phyloP scores from a whole-genome alignment of 2,329 filamentous ascomycete species.

The Colletotrichum lini region DNA sequence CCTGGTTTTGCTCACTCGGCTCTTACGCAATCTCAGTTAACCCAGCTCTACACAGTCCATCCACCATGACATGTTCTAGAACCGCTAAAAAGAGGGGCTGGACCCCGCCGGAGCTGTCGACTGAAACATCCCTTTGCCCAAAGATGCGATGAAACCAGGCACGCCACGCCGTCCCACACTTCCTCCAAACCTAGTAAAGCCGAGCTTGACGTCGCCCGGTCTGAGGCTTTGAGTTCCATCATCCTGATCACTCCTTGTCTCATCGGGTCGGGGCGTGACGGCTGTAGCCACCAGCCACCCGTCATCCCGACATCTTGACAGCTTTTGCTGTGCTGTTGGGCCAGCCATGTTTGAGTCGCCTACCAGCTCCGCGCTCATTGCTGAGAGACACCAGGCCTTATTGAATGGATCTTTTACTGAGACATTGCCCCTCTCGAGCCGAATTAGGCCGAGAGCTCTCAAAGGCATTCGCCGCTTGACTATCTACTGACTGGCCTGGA shows the following conservation, averaged over 20 bases:
- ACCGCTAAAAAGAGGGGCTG: not conserved
- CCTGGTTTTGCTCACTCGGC: not conserved
- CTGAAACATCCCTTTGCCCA: constrained; percentile 26
- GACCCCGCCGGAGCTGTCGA: not conserved
- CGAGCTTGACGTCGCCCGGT: not conserved
- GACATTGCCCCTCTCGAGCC: not conserved
- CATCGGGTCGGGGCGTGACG: not conserved
- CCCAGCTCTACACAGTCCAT: not conserved
- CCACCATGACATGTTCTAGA: constrained; percentile 1
- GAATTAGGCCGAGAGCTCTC: not conserved
- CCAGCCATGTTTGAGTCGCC: not conserved
- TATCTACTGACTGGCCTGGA: not conserved
- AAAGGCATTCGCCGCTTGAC: not conserved
- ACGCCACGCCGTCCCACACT: constrained; percentile 9
- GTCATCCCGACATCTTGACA: not conserved
- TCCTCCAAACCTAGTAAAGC: not conserved
- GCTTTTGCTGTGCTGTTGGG: no score
- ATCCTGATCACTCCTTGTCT: not conserved
- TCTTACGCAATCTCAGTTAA: no score
- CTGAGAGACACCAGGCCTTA: not conserved
- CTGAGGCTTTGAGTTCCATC: not conserved
- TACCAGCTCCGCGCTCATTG: not conserved
- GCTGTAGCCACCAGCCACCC: not conserved
- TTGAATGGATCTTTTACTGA: no score
- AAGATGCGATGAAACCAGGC: constrained; percentile 32